Evolutionary conservation across 345 rosid species (phyloP).

Genomic region (Gossypium bickii): DNA sequence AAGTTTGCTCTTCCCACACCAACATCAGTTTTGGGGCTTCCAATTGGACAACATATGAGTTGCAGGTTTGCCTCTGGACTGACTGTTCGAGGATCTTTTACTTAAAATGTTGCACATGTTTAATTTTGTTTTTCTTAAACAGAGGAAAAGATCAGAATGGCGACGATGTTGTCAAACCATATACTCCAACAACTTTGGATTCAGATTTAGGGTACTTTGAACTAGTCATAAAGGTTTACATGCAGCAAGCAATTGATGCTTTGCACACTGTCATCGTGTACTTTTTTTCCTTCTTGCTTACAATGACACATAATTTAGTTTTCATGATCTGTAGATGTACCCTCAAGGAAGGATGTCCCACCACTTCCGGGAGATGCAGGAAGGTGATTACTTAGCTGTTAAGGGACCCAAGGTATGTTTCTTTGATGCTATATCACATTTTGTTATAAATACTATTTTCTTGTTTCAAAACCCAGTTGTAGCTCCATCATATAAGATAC

Average conservation of each 20-base stretch:
- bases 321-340: conserved; percentile 44
- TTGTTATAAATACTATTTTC: not conserved
- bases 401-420: conserved; percentile 66
- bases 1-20: conserved; percentile 69
- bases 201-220: conserved; percentile 84
- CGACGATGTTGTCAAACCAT: conserved; percentile 83
- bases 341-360: conserved; percentile 80
- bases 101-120: not conserved
- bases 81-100: not conserved
- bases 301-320: not conserved
- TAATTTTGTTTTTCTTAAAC: not conserved
- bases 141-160: conserved; percentile 88
- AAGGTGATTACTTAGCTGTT: conserved; percentile 51
- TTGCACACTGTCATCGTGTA: not conserved
- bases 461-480: not conserved
- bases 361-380: conserved; percentile 56
- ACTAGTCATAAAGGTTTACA: conserved; percentile 73
- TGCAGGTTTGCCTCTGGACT: conserved; percentile 58
- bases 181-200: conserved; percentile 92
- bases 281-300: not conserved
- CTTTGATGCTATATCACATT: not conserved
- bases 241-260: not conserved
- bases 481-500: not conserved
- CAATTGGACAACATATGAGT: conserved; percentile 95
- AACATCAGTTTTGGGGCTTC: conserved; percentile 84